phyloP scores from a whole-genome alignment of 2,329 filamentous ascomycete species.

The Clathrospora elynae region DNA sequence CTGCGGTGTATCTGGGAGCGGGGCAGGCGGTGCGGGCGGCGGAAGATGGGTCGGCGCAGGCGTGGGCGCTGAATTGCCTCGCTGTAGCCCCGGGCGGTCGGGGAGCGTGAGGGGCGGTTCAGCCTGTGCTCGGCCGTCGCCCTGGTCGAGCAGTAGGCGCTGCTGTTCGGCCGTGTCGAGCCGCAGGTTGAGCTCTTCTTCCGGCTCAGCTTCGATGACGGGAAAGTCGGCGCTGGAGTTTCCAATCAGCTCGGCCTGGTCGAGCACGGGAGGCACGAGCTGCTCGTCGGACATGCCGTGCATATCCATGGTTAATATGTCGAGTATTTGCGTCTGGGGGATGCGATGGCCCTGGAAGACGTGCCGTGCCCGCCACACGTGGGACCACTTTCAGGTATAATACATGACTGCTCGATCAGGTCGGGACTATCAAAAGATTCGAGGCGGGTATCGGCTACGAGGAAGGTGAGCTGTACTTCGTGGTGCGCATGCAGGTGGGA shows the following conservation, averaged over 20 bases:
- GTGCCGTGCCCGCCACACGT: slow-evolving; percentile 33
- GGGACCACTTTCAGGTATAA: slow-evolving; percentile 23
- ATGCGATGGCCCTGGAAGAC: slow-evolving; percentile 20
- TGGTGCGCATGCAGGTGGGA: slow-evolving; percentile 20
- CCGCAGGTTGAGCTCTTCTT: slow-evolving; percentile 42
- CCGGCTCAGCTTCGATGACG: slow-evolving; percentile 39
- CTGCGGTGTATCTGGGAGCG: slow-evolving; percentile 39
- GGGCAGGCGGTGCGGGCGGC: slow-evolving; percentile 48
- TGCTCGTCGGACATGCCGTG: slow-evolving; percentile 32
- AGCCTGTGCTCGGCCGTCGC: slow-evolving; percentile 17
- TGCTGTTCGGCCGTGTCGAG: slow-evolving; percentile 46
- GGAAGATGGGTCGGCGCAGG: slow-evolving; percentile 52
- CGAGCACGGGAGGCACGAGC: slow-evolving; percentile 44
- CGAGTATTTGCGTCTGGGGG: slow-evolving; percentile 16
- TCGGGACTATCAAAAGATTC: not conserved
- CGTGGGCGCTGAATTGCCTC: slow-evolving; percentile 49
- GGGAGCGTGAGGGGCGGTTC: slow-evolving; percentile 33
- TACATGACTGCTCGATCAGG: slow-evolving; percentile 20
- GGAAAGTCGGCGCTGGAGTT: slow-evolving; percentile 37
- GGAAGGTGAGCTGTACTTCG: slow-evolving; percentile 11
- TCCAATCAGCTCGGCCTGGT: slow-evolving; percentile 47
- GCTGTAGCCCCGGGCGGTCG: slow-evolving; percentile 47
- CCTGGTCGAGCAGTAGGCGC: slow-evolving; percentile 36
- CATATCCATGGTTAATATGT: slow-evolving; percentile 35
- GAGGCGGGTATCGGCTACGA: slow-evolving; percentile 4